Conservation (phyloP, 768 basidiomycete genomes). For the Lyophyllum shimeji region DNA sequence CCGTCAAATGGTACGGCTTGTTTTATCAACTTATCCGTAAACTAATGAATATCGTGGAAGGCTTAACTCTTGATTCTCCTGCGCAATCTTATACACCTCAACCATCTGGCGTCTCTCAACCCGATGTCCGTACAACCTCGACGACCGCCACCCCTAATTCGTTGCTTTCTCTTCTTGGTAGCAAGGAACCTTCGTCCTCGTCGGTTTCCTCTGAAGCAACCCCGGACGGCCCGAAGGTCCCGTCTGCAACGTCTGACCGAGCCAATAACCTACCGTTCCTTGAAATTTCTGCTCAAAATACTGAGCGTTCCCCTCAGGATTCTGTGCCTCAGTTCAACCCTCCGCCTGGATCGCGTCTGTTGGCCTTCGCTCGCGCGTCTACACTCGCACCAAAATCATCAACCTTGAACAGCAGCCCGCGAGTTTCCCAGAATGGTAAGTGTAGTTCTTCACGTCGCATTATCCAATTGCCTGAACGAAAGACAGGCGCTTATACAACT, state of each 20-base stretch:
- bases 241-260: neutral
- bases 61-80: slow-evolving; percentile 1
- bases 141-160: slow-evolving; percentile 1
- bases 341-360: slow-evolving; percentile 49
- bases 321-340: slow-evolving; percentile 40
- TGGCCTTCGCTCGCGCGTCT: slow-evolving; percentile 41
- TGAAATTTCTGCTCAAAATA: slow-evolving; percentile 7
- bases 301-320: slow-evolving; percentile 2
- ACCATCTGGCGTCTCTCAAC: slow-evolving; percentile 4
- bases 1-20: slow-evolving; percentile 4
- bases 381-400: slow-evolving; percentile 28
- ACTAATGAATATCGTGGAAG: neutral
- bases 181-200: slow-evolving; percentile 4
- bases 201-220: neutral
- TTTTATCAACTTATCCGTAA: neutral
- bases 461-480: neutral
- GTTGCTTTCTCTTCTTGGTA: slow-evolving; percentile 11
- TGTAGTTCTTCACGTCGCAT: neutral
- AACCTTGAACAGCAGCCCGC: slow-evolving; percentile 14
- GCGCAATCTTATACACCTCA: neutral
- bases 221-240: neutral
- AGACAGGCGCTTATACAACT: slow-evolving; percentile 7
- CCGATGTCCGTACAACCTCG: slow-evolving; percentile 4
- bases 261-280: neutral
- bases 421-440: slow-evolving; percentile 26